Conservation (phyloP, 2,329 filamentous ascomycete species). For the Macrophomina pseudophaseolina region DNA sequence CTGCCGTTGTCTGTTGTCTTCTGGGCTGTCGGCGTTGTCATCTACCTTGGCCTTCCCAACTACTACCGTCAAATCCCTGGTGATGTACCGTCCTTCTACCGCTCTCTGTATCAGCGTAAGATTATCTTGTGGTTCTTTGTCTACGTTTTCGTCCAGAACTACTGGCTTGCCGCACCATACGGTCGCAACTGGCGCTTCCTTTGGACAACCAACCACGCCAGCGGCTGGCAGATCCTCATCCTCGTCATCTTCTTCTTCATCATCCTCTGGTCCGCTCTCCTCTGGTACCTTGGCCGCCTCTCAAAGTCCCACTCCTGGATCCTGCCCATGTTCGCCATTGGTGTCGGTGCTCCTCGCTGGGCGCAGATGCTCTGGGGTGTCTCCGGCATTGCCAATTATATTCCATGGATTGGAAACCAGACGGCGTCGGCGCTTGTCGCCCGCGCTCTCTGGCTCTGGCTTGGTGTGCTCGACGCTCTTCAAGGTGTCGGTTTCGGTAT, state of each 20-base stretch:
- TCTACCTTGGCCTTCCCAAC: slow-evolving; percentile 67
- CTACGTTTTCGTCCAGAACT: slow-evolving; percentile 68
- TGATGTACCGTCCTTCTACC: slow-evolving; percentile 69
- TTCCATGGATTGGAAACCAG: slow-evolving; percentile 66
- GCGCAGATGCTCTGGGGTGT: slow-evolving; percentile 71
- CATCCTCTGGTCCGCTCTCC: slow-evolving; percentile 60
- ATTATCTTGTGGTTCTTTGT: slow-evolving; percentile 71
- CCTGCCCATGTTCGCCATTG: slow-evolving; percentile 70
- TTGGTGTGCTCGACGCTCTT: slow-evolving; percentile 67
- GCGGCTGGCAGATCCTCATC: slow-evolving; percentile 61
- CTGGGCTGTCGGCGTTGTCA: slow-evolving; percentile 60
- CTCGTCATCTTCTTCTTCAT: slow-evolving; percentile 63
- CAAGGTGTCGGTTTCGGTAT: slow-evolving; percentile 72
- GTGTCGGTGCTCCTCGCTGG: slow-evolving; percentile 69
- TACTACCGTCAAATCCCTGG: slow-evolving; percentile 70
- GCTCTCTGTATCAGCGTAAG: slow-evolving; percentile 64
- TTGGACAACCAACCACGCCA: slow-evolving; percentile 62
- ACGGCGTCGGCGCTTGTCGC: slow-evolving; percentile 61
- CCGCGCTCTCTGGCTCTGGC: slow-evolving; percentile 68
- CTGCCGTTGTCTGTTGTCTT: slow-evolving; percentile 61
- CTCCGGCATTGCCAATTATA: slow-evolving; percentile 63
- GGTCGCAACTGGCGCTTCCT: slow-evolving; percentile 71
- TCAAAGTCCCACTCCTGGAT: slow-evolving; percentile 69
- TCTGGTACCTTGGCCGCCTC: slow-evolving; percentile 59
- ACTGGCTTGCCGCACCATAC: slow-evolving; percentile 69